These are phyloP conservation scores for Exophiala calicioides DNA, from an alignment of 2,329 filamentous ascomycete genomes.

Conservation along the genomic window DNA sequence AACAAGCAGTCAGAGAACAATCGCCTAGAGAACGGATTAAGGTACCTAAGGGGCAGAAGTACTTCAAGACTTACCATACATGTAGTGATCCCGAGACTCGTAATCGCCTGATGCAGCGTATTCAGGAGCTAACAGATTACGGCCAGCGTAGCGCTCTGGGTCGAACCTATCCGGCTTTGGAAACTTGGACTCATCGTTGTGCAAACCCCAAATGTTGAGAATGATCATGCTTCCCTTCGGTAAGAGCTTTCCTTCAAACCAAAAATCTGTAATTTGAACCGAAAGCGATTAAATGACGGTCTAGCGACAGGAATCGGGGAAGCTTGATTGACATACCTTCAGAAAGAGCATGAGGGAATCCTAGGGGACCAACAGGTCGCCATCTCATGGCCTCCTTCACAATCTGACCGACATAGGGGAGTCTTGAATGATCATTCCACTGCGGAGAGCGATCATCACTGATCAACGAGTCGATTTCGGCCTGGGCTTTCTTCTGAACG, in stretches of 20 bases:
- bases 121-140: conserved; percentile 36
- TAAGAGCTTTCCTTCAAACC: conserved; percentile 46
- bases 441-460: conserved; percentile 36
- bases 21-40: too few relatives aligned
- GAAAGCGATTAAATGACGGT: conserved; percentile 13
- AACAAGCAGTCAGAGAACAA: conserved; percentile 22
- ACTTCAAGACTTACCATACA: conserved; percentile 30
- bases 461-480: conserved; percentile 44
- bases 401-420: conserved; percentile 38
- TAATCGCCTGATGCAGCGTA: conserved; percentile 39
- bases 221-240: conserved; percentile 49
- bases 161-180: conserved; percentile 43
- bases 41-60: too few relatives aligned
- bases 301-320: conserved; percentile 26
- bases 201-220: conserved; percentile 52
- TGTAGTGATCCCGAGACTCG: conserved; percentile 38
- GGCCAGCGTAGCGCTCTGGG: conserved; percentile 39
- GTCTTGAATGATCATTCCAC: conserved; percentile 33
- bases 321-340: conserved; percentile 28
- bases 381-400: conserved; percentile 39
- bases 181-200: conserved; percentile 39
- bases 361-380: conserved; percentile 48
- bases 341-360: conserved; percentile 48
- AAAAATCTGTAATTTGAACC: conserved; percentile 37
- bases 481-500: conserved; percentile 46